Conservation (phyloP, 2,329 filamentous ascomycete genomes). For the Venturia carpophila region DNA sequence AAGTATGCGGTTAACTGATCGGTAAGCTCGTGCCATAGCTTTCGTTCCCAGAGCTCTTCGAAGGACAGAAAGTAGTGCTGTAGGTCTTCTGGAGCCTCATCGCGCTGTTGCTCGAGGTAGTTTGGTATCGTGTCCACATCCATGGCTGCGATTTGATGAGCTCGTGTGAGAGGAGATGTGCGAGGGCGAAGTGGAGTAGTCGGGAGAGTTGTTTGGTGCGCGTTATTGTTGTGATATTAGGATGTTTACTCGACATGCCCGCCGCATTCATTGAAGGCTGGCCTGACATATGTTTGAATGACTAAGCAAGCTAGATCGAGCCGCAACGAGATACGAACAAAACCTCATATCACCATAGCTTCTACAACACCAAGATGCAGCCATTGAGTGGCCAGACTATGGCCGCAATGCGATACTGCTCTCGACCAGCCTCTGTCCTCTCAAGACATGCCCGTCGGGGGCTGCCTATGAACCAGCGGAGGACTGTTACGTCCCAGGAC, state of each 20-base stretch:
- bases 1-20: constrained; percentile 85
- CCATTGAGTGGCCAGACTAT: constrained; percentile 35
- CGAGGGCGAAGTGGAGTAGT: neutral
- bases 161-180: neutral
- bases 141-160: constrained; percentile 45
- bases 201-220: neutral
- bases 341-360: constrained; percentile 10
- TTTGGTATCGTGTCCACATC: constrained; percentile 81
- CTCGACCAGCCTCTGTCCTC: constrained; percentile 17
- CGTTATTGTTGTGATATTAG: neutral
- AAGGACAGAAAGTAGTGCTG: constrained; percentile 85
- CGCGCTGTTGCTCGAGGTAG: constrained; percentile 85
- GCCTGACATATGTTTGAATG: neutral
- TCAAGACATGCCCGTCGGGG: constrained; percentile 10
- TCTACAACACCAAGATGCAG: constrained; percentile 24
- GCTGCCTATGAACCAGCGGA: constrained; percentile 11
- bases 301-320: neutral
- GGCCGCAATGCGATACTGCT: constrained; percentile 34
- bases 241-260: neutral
- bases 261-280: neutral
- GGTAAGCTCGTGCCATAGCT: constrained; percentile 98
- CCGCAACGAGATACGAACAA: neutral
- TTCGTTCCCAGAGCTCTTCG: constrained; percentile 96
- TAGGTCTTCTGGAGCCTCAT: constrained; percentile 77
- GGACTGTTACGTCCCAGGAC: constrained; percentile 52